phyloP scores from a whole-genome alignment of 2,329 filamentous ascomycete species.

The Hymenoscyphus fraxineus region DNA sequence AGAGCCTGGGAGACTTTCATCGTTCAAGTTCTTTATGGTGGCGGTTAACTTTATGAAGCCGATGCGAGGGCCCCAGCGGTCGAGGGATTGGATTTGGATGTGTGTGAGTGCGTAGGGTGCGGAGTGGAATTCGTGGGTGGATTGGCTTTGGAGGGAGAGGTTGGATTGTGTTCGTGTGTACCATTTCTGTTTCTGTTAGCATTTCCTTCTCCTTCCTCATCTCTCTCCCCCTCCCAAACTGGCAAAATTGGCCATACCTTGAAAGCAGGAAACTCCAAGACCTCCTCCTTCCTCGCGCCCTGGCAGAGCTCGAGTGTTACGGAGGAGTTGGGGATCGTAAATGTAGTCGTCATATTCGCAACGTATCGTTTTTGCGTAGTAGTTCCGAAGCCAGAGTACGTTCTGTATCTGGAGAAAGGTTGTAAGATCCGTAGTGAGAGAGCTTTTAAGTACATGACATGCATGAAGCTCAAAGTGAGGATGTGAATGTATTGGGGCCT shows the following conservation, averaged over 20 bases:
- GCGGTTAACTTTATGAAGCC: slow-evolving; percentile 57
- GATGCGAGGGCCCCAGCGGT: slow-evolving; percentile 48
- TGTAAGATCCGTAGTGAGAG: not conserved
- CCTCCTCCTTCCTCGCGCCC: slow-evolving; percentile 43
- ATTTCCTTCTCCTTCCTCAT: not conserved
- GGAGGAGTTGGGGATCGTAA: slow-evolving; percentile 38
- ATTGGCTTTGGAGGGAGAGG: slow-evolving; percentile 37
- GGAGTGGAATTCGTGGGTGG: slow-evolving; percentile 43
- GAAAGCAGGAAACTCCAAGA: slow-evolving; percentile 49
- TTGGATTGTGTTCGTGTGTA: slow-evolving; percentile 23
- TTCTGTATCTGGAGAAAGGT: not conserved
- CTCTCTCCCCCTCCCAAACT: too few relatives aligned
- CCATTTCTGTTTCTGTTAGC: slow-evolving; percentile 23
- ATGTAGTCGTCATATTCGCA: slow-evolving; percentile 38
- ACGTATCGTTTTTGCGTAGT: not conserved
- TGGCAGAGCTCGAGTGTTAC: slow-evolving; percentile 44
- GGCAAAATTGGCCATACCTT: slow-evolving; percentile 35
- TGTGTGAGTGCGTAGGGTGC: slow-evolving; percentile 51
- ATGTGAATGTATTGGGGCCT: too few relatives aligned
- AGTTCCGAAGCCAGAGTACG: not conserved
- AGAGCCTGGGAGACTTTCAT: slow-evolving; percentile 49
- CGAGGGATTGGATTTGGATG: slow-evolving; percentile 51
- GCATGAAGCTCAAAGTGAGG: not conserved
- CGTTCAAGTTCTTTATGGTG: slow-evolving; percentile 44
- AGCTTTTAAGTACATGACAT: not conserved